Percentiles rank a stretch among this genome's conserved stretches.
Conservation (phyloP, 2,329 filamentous ascomycete species). For the Eutypa lata region DNA sequence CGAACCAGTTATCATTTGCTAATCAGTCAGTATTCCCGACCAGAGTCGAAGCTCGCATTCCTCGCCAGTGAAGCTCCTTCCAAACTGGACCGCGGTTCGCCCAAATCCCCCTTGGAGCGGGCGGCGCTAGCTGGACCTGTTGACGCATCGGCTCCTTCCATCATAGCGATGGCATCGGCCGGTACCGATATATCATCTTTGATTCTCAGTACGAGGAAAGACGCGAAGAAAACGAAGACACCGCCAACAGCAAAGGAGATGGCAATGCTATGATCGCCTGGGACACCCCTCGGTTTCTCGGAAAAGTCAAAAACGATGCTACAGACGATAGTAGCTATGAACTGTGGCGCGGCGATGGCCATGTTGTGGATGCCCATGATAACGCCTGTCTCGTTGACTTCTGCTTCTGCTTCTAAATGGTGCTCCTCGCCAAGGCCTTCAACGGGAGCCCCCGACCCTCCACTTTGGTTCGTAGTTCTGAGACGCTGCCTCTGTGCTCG, state of each 20-base stretch:
- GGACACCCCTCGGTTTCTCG: constrained; percentile 81
- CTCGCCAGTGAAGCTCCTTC: constrained; percentile 45
- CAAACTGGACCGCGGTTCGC: constrained; percentile 40
- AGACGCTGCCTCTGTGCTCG: constrained; percentile 36
- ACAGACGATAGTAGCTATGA: constrained; percentile 81
- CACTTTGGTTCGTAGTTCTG: constrained; percentile 20
- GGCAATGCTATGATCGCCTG: constrained; percentile 82
- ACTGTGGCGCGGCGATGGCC: constrained; percentile 86
- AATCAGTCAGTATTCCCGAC: constrained; percentile 40
- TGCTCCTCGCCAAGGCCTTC: constrained; percentile 27
- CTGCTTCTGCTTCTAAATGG: constrained; percentile 48
- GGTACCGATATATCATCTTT: constrained; percentile 52
- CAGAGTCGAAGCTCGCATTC: constrained; percentile 46
- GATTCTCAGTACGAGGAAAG: constrained; percentile 67
- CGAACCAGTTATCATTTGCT: background rate
- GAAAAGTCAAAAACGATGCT: constrained; percentile 79
- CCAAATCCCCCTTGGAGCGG: constrained; percentile 37
- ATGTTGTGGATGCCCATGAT: constrained; percentile 96
- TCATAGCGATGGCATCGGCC: constrained; percentile 36
- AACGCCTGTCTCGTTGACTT: constrained; percentile 77
- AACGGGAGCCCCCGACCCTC: constrained; percentile 12
- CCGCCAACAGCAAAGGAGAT: constrained; percentile 86
- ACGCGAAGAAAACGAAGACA: constrained; percentile 71
- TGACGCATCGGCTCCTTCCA: constrained; percentile 34
- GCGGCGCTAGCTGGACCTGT: constrained; percentile 11